Percentiles rank a stretch among this genome's conserved stretches.
phyloP scores from a whole-genome alignment of 768 basidiomycete genomes.

The Lentinus brumalis region DNA sequence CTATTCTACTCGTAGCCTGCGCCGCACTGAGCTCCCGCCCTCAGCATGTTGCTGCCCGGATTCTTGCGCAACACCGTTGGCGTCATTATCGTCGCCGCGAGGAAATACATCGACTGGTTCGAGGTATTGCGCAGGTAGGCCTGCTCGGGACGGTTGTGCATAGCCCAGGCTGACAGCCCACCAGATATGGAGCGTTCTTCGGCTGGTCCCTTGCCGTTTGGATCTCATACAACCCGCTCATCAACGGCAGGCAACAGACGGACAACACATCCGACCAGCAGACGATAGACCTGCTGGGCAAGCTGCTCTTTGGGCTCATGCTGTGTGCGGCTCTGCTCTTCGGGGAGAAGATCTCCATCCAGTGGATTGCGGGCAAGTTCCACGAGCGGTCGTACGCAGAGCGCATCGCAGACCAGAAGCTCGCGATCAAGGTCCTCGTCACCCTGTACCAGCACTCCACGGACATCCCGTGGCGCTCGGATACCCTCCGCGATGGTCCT shows the following conservation, averaged over 20 bases:
- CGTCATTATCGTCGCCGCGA: conserved; percentile 66
- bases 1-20: neutral
- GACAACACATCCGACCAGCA: conserved; percentile 27
- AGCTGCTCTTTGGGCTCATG: conserved; percentile 73
- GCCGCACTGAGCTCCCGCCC: neutral
- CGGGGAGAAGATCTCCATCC: conserved; percentile 84
- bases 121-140: conserved; percentile 59
- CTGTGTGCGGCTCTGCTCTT: conserved; percentile 70
- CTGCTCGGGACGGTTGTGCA: too few relatives aligned
- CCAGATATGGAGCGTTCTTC: conserved; percentile 64
- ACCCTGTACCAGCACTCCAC: conserved; percentile 78
- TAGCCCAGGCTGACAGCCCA: too few relatives aligned
- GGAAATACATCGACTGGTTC: conserved; percentile 82
- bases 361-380: conserved; percentile 82
- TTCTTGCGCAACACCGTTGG: conserved; percentile 69
- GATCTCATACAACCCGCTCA: conserved; percentile 73
- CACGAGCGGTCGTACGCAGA: conserved; percentile 80
- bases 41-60: conserved; percentile 45
- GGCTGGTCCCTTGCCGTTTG: conserved; percentile 67
- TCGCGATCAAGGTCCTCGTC: conserved; percentile 69
- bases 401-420: conserved; percentile 81
- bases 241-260: conserved; percentile 44
- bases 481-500: conserved; percentile 52
- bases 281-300: conserved; percentile 49
- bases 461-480: conserved; percentile 67